A percentile compares a stretch with the other conserved stretches of the same genome.
Conservation (phyloP, 2,329 filamentous ascomycete species). For the Venturia aucupariae region DNA sequence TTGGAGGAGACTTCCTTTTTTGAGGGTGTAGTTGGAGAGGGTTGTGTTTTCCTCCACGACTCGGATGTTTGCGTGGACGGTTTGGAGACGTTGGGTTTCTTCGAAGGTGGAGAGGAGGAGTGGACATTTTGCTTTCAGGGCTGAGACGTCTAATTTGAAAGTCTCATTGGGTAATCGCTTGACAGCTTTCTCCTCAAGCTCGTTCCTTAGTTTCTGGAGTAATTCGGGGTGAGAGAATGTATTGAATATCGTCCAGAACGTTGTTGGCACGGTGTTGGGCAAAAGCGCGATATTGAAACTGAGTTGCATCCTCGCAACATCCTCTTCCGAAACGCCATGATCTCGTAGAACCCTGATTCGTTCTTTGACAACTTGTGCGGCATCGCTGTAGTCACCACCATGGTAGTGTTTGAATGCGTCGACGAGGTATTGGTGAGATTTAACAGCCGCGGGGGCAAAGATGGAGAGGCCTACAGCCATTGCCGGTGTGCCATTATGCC, state of each 20-base stretch:
- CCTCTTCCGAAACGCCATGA: neutral
- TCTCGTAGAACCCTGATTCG: neutral
- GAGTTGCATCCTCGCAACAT: neutral
- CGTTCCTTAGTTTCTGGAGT: slow-evolving; percentile 25
- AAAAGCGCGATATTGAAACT: slow-evolving; percentile 24
- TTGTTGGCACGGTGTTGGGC: slow-evolving; percentile 30
- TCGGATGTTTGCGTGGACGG: slow-evolving; percentile 23
- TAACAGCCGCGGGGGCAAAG: neutral
- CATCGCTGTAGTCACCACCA: neutral
- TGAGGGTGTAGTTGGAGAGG: slow-evolving; percentile 22
- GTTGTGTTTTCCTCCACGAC: slow-evolving; percentile 28
- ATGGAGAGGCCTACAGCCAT: neutral
- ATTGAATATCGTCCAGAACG: slow-evolving; percentile 32
- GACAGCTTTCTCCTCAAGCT: slow-evolving; percentile 21
- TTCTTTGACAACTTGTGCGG: neutral
- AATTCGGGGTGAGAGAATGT: slow-evolving; percentile 28
- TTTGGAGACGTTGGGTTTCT: slow-evolving; percentile 27
- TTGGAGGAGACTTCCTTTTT: slow-evolving; percentile 27
- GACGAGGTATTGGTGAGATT: neutral
- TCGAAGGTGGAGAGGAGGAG: slow-evolving; percentile 29
- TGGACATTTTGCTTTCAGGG: slow-evolving; percentile 27
- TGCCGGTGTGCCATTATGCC: neutral
- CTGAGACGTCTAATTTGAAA: slow-evolving; percentile 25
- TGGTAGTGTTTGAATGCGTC: slow-evolving; percentile 2
- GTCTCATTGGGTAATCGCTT: neutral